These are phyloP conservation scores for Candida namnaoensis DNA, from an alignment of 805 yeast species.

Conservation along the genomic window DNA sequence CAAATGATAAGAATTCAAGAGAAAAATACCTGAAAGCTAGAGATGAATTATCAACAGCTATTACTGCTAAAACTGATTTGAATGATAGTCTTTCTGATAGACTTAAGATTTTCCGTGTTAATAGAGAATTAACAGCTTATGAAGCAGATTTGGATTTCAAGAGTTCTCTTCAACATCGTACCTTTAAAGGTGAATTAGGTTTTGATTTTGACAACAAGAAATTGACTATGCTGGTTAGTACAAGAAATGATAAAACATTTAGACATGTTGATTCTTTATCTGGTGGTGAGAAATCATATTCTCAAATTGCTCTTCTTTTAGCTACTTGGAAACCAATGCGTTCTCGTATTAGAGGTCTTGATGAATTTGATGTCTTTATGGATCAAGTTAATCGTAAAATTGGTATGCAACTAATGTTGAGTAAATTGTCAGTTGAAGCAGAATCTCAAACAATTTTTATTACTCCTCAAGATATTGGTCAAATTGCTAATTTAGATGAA, in stretches of 20 bases:
- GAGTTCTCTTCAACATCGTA: slow-evolving; percentile 52
- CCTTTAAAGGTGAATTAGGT: slow-evolving; percentile 63
- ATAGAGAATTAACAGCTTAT: slow-evolving; percentile 31
- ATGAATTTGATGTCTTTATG: slow-evolving; percentile 97
- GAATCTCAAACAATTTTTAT: slow-evolving; percentile 84
- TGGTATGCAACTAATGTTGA: slow-evolving; percentile 66
- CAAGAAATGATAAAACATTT: slow-evolving; percentile 46
- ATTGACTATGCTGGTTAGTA: slow-evolving; percentile 52
- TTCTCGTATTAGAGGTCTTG: slow-evolving; percentile 80
- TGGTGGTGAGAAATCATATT: slow-evolving; percentile 95
- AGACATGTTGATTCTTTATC: slow-evolving; percentile 78
- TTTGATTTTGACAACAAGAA: slow-evolving; percentile 47
- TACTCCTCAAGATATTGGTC: slow-evolving; percentile 84
- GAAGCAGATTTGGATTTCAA: slow-evolving; percentile 51
- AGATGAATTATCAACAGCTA: slow-evolving; percentile 27
- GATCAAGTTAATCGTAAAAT: slow-evolving; percentile 83
- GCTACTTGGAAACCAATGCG: slow-evolving; percentile 94
- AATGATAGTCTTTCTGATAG: slow-evolving; percentile 34
- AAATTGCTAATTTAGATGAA: slow-evolving; percentile 52
- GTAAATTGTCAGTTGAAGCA: slow-evolving; percentile 53
- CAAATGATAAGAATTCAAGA: slow-evolving; percentile 21
- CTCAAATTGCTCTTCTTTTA: slow-evolving; percentile 80
- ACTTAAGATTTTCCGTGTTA: slow-evolving; percentile 29
- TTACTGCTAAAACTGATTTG: slow-evolving; percentile 20
- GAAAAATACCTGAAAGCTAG: slow-evolving; percentile 25